A percentile compares a stretch with the other conserved stretches of the same genome.
Evolutionary conservation across 139 green algal genomes (phyloP).

Genomic region (Chlorella sp.): DNA sequence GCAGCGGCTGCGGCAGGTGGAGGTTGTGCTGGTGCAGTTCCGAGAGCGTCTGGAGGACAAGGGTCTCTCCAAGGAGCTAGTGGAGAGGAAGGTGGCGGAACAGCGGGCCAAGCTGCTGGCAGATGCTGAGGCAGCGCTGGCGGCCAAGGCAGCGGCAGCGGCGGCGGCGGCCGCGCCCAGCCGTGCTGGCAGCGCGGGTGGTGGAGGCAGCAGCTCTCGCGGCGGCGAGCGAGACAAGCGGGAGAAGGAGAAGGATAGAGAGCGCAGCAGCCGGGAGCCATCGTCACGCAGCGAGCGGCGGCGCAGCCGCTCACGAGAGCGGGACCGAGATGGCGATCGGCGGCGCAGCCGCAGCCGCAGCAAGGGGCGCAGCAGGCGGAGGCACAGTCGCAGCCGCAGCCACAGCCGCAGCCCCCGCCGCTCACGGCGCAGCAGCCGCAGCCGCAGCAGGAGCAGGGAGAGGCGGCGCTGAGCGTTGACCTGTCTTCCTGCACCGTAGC

Average conservation of each 20-base stretch:
- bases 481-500: no score
- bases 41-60: slow-evolving; percentile 71
- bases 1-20: slow-evolving; percentile 64
- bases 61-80: slow-evolving; percentile 40
- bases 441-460: slow-evolving; percentile 7
- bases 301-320: slow-evolving; percentile 21
- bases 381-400: slow-evolving; percentile 6
- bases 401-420: neutral
- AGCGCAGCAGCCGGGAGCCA: neutral
- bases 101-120: slow-evolving; percentile 59
- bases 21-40: slow-evolving; percentile 63
- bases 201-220: neutral
- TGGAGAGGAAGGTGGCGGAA: slow-evolving; percentile 52
- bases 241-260: slow-evolving; percentile 25
- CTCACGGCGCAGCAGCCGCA: neutral
- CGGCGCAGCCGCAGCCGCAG: slow-evolving; percentile 4
- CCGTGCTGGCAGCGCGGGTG: neutral
- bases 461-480: neutral
- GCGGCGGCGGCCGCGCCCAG: neutral
- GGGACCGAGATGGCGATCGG: neutral
- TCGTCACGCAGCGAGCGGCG: slow-evolving; percentile 1
- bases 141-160: slow-evolving; percentile 15
- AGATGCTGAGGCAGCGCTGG: slow-evolving; percentile 48
- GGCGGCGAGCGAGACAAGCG: slow-evolving; percentile 23
- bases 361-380: neutral